Percentiles rank a stretch among this genome's conserved stretches.
Evolutionary conservation across 305 asterid species (phyloP).

Genomic region (Striga hermonthica): DNA sequence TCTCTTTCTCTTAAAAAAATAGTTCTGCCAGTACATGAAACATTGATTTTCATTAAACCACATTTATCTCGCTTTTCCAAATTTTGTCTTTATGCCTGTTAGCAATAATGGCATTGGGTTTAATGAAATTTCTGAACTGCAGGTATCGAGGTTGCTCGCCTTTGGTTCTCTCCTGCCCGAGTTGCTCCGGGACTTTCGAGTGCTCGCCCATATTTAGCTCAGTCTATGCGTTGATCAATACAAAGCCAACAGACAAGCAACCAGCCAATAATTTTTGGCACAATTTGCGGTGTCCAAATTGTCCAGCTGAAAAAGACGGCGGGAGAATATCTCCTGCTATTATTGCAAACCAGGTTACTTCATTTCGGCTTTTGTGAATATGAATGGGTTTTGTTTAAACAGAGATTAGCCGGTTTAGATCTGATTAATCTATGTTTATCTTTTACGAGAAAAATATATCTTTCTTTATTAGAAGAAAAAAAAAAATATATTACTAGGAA

Average conservation of each 20-base stretch:
- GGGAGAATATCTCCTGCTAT: constrained; percentile 63
- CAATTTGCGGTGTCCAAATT: constrained; percentile 71
- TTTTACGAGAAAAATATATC: no score
- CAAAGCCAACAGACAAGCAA: constrained; percentile 47
- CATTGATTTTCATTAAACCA: constrained; percentile 4
- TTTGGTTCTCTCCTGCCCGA: constrained; percentile 76
- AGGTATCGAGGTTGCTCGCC: constrained; percentile 88
- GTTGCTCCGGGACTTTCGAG: constrained; percentile 64
- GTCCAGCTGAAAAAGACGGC: constrained; percentile 70
- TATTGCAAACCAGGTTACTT: constrained; percentile 79
- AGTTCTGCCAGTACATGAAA: background rate
- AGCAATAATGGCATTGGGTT: constrained; percentile 15
- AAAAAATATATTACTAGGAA: no score
- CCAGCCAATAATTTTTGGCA: constrained; percentile 62
- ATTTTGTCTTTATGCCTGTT: background rate
- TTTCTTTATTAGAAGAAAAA: no score
- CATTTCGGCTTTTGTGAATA: background rate
- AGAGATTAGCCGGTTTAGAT: no score
- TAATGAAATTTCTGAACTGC: constrained; percentile 36
- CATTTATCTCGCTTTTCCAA: constrained; percentile 18
- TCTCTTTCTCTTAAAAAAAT: constrained; percentile 21
- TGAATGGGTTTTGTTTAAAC: background rate
- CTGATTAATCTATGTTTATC: no score
- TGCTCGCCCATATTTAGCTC: constrained; percentile 71
- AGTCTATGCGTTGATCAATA: constrained; percentile 47